Percentiles rank a stretch among this genome's conserved stretches.
These are phyloP conservation scores for Papiliotrema terrestris DNA, from an alignment of 1,284 basidiomycete species.

Conservation along the genomic window DNA sequence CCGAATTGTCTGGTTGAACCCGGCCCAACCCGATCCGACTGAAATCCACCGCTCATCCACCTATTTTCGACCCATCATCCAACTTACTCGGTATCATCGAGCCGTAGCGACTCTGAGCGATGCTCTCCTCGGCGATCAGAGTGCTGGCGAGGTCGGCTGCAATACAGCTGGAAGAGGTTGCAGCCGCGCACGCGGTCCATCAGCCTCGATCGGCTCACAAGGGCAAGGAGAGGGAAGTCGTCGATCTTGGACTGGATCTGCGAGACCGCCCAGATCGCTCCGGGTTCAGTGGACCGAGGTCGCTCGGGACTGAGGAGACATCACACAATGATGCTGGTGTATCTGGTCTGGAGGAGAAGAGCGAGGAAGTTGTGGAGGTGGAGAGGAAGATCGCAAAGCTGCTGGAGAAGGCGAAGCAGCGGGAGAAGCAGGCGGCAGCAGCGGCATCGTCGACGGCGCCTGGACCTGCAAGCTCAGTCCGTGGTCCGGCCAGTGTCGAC, in stretches of 20 bases:
- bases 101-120: background rate
- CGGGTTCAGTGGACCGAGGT: too few species aligned
- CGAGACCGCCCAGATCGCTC: background rate
- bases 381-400: background rate
- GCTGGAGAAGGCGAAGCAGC: background rate
- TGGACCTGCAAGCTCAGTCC: background rate
- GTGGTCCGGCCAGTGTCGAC: background rate
- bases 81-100: background rate
- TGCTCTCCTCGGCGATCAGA: conserved; percentile 33
- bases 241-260: background rate
- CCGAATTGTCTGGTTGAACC: background rate
- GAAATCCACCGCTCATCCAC: background rate
- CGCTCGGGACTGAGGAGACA: too few species aligned
- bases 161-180: conserved; percentile 43
- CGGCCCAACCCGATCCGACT: background rate
- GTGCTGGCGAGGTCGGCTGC: conserved; percentile 40
- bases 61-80: background rate
- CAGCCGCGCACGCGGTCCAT: conserved; percentile 10
- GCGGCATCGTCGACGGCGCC: background rate
- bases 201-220: conserved; percentile 4
- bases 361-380: background rate
- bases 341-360: background rate
- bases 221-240: conserved; percentile 5
- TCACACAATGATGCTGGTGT: too few species aligned
- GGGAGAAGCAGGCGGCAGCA: too few species aligned